phyloP scores from a whole-genome alignment of 108 stramenopile species.

The Cyclotella atomus region DNA sequence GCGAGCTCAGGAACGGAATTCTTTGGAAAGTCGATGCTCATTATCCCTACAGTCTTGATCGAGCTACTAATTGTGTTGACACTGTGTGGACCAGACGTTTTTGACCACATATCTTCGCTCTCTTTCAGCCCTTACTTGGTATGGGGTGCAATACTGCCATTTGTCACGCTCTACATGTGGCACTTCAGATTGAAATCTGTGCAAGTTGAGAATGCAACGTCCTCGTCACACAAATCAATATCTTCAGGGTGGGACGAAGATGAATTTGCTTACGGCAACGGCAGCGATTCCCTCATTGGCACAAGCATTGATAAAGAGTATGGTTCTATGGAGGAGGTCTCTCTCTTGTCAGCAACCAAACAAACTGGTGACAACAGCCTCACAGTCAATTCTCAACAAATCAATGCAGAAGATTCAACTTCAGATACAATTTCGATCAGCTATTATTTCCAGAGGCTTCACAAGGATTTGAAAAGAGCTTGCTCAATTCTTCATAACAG shows the following conservation, averaged over 20 bases:
- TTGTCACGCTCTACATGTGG: background rate
- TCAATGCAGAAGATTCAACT: background rate
- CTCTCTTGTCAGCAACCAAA: constrained; percentile 11
- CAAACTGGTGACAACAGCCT: constrained; percentile 4
- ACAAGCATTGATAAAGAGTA: constrained; percentile 21
- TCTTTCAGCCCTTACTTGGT: background rate
- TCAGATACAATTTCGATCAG: background rate
- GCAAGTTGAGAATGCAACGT: background rate
- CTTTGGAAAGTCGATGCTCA: constrained; percentile 8
- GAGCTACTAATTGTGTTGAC: constrained; percentile 26
- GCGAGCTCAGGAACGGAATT: background rate
- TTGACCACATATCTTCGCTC: background rate
- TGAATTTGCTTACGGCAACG: constrained; percentile 3
- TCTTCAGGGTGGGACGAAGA: constrained; percentile 20
- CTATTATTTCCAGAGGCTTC: background rate
- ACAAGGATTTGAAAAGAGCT: constrained; percentile 1
- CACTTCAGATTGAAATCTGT: background rate
- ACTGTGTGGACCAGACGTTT: constrained; percentile 21
- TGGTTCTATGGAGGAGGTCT: constrained; percentile 35
- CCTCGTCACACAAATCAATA: background rate
- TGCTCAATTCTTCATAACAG: constrained; percentile 7
- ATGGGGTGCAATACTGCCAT: constrained; percentile 4
- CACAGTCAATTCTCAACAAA: background rate
- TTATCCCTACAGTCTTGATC: constrained; percentile 26
- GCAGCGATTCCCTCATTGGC: background rate